These are phyloP conservation scores for Mycena belliarum DNA, from an alignment of 768 basidiomycete genomes.

Conservation along the genomic window DNA sequence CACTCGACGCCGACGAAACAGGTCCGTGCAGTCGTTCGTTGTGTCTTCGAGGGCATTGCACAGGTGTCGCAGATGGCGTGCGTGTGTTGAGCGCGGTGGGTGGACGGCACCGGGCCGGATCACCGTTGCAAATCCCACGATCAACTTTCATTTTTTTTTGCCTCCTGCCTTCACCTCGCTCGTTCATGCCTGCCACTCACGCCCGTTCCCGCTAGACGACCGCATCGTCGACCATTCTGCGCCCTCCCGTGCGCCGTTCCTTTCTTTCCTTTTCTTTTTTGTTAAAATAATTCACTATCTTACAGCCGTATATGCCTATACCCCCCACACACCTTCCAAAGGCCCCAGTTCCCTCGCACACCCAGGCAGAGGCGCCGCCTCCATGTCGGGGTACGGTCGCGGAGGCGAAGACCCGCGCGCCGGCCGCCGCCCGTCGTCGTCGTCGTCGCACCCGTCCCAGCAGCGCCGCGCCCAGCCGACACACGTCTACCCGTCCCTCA, in stretches of 20 bases:
- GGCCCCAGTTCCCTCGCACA: background rate
- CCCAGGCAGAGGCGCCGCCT: background rate
- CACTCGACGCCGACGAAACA: too few species aligned
- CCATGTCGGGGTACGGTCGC: conserved; percentile 10
- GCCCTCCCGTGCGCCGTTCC: background rate
- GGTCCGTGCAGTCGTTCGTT: too few species aligned
- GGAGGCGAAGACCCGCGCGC: conserved; percentile 6
- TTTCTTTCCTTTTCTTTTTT: background rate
- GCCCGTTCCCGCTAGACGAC: conserved; percentile 9
- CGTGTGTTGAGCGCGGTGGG: too few species aligned
- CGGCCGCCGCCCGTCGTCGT: conserved; percentile 3
- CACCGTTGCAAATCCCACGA: too few species aligned
- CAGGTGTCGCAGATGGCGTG: too few species aligned
- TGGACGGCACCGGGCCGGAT: too few species aligned
- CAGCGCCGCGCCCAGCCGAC: background rate
- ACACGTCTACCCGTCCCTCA: conserved; percentile 1
- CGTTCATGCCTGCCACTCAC: conserved; percentile 11
- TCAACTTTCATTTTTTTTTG: background rate
- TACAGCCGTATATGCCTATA: conserved; percentile 15
- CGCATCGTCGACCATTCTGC: background rate
- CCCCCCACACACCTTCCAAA: conserved; percentile 1
- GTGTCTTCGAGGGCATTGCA: too few species aligned
- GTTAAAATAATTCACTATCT: background rate
- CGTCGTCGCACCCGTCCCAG: background rate
- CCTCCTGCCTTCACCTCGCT: background rate